Percentiles rank a stretch among this genome's conserved stretches.
These are phyloP conservation scores for Metschnikowia amazonensis DNA, from an alignment of 805 yeast genomes.

Conservation along the genomic window DNA sequence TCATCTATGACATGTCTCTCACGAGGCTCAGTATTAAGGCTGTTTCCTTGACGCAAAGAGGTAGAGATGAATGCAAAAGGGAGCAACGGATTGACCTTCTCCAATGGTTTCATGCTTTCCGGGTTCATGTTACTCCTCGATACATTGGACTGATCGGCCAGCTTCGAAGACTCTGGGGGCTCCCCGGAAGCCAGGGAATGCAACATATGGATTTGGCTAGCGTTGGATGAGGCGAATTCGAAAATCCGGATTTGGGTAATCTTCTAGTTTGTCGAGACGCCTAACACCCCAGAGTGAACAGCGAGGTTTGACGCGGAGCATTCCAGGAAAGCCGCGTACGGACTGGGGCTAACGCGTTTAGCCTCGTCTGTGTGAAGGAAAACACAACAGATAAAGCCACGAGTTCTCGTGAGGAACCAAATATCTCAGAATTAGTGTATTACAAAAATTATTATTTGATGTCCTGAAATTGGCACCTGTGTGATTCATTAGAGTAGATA, in stretches of 20 bases:
- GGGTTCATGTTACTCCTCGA: neutral
- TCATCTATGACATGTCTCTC: conserved; percentile 37
- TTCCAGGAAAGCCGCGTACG: conserved; percentile 1
- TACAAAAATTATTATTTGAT: neutral
- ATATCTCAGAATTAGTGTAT: neutral
- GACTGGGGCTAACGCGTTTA: neutral
- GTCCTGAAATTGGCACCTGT: no score
- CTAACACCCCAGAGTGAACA: neutral
- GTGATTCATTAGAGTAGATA: no score
- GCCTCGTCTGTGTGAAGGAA: neutral
- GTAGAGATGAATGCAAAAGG: conserved; percentile 47
- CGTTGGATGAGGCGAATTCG: neutral
- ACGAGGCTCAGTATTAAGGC: conserved; percentile 39
- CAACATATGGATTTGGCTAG: neutral
- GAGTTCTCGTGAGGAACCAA: neutral
- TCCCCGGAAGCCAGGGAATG: neutral
- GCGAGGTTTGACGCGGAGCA: neutral
- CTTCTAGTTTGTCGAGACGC: neutral
- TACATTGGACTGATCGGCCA: neutral
- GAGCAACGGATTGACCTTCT: conserved; percentile 38
- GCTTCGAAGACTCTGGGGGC: neutral
- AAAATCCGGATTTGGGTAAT: neutral
- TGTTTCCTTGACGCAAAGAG: conserved; percentile 25
- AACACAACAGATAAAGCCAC: neutral
- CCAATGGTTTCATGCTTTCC: neutral